Evolutionary conservation across 169 alveolate genomes (phyloP).

Genomic region (Perkinsus olseni): DNA sequence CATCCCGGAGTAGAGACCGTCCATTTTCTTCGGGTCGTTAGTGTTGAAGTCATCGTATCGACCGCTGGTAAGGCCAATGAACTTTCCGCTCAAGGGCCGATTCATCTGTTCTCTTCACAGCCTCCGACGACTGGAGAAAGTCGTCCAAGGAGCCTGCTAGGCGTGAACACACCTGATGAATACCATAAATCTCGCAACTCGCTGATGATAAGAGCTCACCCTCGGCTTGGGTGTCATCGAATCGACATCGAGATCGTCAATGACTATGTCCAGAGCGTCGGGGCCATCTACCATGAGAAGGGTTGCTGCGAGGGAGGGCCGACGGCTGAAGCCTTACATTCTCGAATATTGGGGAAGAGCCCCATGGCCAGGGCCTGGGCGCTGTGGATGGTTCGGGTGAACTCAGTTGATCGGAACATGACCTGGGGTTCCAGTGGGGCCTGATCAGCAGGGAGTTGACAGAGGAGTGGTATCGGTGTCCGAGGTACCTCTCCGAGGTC

Average conservation of each 20-base stretch:
- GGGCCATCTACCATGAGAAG: background rate
- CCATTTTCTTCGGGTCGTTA: background rate
- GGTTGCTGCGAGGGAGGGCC: background rate
- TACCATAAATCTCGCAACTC: background rate
- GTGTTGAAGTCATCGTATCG: background rate
- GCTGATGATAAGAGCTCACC: background rate
- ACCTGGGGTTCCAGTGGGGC: background rate
- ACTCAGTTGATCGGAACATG: background rate
- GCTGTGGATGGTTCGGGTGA: background rate
- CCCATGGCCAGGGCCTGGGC: background rate
- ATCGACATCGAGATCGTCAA: background rate
- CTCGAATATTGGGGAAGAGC: background rate
- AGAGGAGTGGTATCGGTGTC: background rate
- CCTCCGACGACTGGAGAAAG: background rate
- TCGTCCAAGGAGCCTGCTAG: background rate
- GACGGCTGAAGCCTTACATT: background rate
- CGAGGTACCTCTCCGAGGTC: background rate
- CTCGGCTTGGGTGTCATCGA: background rate
- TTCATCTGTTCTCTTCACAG: background rate
- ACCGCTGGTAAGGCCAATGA: background rate
- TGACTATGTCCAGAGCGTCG: background rate
- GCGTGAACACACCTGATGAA: background rate
- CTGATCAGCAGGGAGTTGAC: background rate
- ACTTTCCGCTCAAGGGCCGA: background rate
- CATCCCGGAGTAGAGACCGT: background rate